Conservation (phyloP, 2,329 filamentous ascomycete genomes). For the Talaromyces funiculosus region DNA sequence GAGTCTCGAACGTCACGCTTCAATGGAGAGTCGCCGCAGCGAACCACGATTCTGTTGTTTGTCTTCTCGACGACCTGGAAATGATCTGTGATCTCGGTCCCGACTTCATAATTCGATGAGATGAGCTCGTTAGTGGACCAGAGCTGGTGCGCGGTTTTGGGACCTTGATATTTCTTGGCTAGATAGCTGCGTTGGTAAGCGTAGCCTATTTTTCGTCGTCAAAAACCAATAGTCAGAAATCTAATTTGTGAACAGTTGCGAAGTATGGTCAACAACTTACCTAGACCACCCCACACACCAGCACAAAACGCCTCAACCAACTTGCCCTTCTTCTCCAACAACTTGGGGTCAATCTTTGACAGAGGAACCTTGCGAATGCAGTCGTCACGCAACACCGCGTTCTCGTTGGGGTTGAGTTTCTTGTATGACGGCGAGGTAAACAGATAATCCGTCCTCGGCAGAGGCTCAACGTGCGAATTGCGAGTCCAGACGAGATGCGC, state of each 20-base stretch:
- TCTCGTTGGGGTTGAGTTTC: slow-evolving; percentile 57
- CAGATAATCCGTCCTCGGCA: slow-evolving; percentile 56
- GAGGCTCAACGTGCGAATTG: slow-evolving; percentile 53
- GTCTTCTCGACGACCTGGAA: slow-evolving; percentile 66
- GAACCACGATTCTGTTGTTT: slow-evolving; percentile 54
- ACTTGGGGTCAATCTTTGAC: slow-evolving; percentile 57
- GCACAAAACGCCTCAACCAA: slow-evolving; percentile 62
- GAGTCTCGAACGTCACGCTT: slow-evolving; percentile 51
- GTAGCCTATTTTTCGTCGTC: slow-evolving; percentile 25
- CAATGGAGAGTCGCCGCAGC: slow-evolving; percentile 61
- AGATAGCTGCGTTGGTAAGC: slow-evolving; percentile 54
- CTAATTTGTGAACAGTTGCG: neutral
- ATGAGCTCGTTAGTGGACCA: slow-evolving; percentile 55
- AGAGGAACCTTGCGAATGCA: slow-evolving; percentile 60
- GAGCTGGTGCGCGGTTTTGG: slow-evolving; percentile 54
- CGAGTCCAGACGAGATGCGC: slow-evolving; percentile 51
- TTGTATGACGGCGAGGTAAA: slow-evolving; percentile 54
- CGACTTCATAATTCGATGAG: slow-evolving; percentile 54
- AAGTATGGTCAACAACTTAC: slow-evolving; percentile 38
- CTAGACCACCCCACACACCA: slow-evolving; percentile 61
- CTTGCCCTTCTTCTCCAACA: slow-evolving; percentile 57
- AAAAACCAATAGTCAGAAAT: neutral
- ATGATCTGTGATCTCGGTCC: slow-evolving; percentile 63
- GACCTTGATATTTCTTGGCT: slow-evolving; percentile 53
- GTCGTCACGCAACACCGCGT: slow-evolving; percentile 60